Conservation (phyloP, 1,139 yeast genomes). For the Scheffersomyces insectosa region DNA sequence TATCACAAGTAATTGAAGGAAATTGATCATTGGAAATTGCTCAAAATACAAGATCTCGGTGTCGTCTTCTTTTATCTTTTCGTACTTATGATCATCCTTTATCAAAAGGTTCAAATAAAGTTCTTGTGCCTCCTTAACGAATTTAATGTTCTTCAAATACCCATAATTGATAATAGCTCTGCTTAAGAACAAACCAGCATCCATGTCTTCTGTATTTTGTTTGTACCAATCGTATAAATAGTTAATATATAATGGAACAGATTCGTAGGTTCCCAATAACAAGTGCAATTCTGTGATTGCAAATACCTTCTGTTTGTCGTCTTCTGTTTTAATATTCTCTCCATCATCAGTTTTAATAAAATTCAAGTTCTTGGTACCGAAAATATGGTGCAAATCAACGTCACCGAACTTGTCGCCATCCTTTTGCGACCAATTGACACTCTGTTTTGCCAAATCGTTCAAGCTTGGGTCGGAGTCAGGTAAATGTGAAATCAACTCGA, state of each 20-base stretch:
- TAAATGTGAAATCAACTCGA: slow-evolving; percentile 45
- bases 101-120: slow-evolving; percentile 37
- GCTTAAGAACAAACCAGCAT: slow-evolving; percentile 54
- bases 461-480: slow-evolving; percentile 70
- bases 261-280: slow-evolving; percentile 65
- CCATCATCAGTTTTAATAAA: slow-evolving; percentile 22
- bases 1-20: slow-evolving; percentile 66
- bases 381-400: slow-evolving; percentile 67
- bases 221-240: slow-evolving; percentile 60
- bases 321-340: slow-evolving; percentile 19
- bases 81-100: slow-evolving; percentile 11
- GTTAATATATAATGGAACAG: slow-evolving; percentile 53
- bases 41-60: slow-evolving; percentile 21
- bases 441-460: slow-evolving; percentile 62
- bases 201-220: slow-evolving; percentile 47
- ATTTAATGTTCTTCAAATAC: slow-evolving; percentile 61
- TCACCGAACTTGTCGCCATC: slow-evolving; percentile 65
- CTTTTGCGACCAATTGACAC: slow-evolving; percentile 64
- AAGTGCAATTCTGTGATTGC: slow-evolving; percentile 56
- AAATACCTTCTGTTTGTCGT: slow-evolving; percentile 37
- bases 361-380: slow-evolving; percentile 64
- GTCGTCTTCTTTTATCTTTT: slow-evolving; percentile 16
- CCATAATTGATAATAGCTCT: slow-evolving; percentile 73
- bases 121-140: slow-evolving; percentile 47
- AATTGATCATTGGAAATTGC: slow-evolving; percentile 51